These are phyloP conservation scores for Kazachstania taianensis DNA, from an alignment of 805 yeast genomes.

Conservation along the genomic window DNA sequence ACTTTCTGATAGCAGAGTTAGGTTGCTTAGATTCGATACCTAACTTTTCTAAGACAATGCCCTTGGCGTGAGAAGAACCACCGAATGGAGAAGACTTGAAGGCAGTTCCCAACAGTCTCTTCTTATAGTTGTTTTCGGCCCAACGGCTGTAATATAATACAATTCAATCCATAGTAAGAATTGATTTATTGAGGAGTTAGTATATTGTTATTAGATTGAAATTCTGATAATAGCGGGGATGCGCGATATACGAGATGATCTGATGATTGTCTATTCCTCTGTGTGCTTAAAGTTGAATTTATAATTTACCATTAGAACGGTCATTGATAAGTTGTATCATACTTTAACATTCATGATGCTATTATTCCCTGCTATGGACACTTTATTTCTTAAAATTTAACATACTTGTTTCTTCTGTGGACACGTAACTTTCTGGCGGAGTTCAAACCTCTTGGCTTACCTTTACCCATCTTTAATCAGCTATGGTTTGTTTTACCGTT, in stretches of 20 bases:
- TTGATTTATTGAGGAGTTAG: too few species aligned
- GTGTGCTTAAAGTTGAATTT: too few species aligned
- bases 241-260: too few species aligned
- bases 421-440: conserved; percentile 99
- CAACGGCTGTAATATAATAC: conserved; percentile 55
- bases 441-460: conserved; percentile 99
- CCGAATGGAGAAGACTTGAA: conserved; percentile 99
- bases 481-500: not conserved
- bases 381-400: too few species aligned
- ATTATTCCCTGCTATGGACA: too few species aligned
- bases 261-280: too few species aligned
- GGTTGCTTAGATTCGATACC: conserved; percentile 99
- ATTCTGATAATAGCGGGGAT: too few species aligned
- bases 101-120: conserved; percentile 98
- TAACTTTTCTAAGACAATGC: conserved; percentile 97
- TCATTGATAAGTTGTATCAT: too few species aligned
- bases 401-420: conserved; percentile 95
- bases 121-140: conserved; percentile 97
- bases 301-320: too few species aligned
- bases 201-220: conserved; percentile 10
- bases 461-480: conserved; percentile 81
- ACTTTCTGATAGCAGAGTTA: conserved; percentile 99
- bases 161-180: conserved; percentile 1
- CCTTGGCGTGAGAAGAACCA: conserved; percentile 99
- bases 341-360: too few species aligned